phyloP scores from a whole-genome alignment of 192 early-diverging fungal species.

The Coemansia reversa region DNA sequence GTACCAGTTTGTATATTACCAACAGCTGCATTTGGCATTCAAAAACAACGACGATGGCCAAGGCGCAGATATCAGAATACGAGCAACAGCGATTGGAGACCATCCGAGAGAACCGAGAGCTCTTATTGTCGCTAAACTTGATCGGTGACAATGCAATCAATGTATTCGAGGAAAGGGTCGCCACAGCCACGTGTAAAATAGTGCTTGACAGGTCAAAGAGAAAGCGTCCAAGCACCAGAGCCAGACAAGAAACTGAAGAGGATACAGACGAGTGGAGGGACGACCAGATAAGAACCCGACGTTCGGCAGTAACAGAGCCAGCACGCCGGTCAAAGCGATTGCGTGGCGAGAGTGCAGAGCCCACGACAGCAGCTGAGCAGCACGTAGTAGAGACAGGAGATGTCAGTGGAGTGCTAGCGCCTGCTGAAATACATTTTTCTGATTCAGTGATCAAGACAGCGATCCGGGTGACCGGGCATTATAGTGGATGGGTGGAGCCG shows the following conservation, averaged over 20 bases:
- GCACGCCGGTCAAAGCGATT: constrained; percentile 42
- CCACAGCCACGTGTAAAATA: constrained; percentile 11
- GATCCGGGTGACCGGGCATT: constrained; percentile 64
- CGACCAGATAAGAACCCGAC: constrained; percentile 4
- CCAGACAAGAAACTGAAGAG: not conserved
- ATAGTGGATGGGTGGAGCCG: constrained; percentile 63
- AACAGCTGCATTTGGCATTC: not conserved
- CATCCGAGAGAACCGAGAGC: constrained; percentile 61
- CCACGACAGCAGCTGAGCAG: constrained; percentile 24
- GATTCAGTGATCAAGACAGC: constrained; percentile 49
- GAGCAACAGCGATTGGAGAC: constrained; percentile 59
- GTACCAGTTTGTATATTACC: not conserved
- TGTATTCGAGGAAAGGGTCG: not conserved
- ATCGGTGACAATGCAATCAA: constrained; percentile 4
- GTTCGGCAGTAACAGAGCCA: constrained; percentile 11
- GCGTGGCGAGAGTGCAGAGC: constrained; percentile 45
- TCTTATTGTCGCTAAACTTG: constrained; percentile 57
- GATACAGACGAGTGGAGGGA: constrained; percentile 21
- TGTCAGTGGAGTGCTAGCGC: constrained; percentile 26
- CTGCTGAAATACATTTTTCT: constrained; percentile 61
- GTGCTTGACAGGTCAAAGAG: constrained; percentile 4
- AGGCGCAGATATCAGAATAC: constrained; percentile 41
- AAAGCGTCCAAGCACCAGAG: not conserved
- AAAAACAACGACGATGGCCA: constrained; percentile 20
- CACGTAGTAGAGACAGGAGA: constrained; percentile 42